These are phyloP conservation scores for Trichophyton rubrum DNA, from an alignment of 2,329 filamentous ascomycete genomes.

Conservation along the genomic window DNA sequence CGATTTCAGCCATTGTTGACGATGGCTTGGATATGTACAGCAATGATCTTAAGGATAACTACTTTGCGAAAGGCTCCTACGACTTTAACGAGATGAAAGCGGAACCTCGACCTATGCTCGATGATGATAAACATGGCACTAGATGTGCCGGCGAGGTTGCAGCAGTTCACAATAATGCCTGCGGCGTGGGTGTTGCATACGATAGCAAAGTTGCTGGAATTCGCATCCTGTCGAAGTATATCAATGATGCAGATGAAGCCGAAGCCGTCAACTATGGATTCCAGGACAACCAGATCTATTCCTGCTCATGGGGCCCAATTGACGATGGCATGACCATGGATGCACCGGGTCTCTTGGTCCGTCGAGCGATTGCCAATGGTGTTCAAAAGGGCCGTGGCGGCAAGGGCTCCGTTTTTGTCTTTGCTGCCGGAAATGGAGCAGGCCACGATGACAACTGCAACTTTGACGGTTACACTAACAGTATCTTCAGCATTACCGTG, in stretches of 20 bases:
- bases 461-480: constrained; percentile 98
- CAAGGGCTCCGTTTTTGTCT: constrained; percentile 85
- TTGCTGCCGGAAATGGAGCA: constrained; percentile 91
- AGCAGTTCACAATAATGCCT: constrained; percentile 82
- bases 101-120: constrained; percentile 68
- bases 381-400: constrained; percentile 76
- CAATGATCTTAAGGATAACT: constrained; percentile 82
- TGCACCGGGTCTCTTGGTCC: constrained; percentile 75
- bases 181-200: constrained; percentile 91
- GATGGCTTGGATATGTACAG: constrained; percentile 95
- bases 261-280: constrained; percentile 84
- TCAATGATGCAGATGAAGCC: constrained; percentile 86
- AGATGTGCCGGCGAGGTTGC: constrained; percentile 89
- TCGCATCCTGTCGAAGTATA: constrained; percentile 80
- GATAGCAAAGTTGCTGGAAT: constrained; percentile 82
- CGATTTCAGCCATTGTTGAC: constrained; percentile 87
- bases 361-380: constrained; percentile 80
- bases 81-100: constrained; percentile 83
- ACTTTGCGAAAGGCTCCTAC: constrained; percentile 82
- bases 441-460: constrained; percentile 88
- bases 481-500: constrained; percentile 96
- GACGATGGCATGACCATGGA: constrained; percentile 94
- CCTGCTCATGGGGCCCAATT: constrained; percentile 94
- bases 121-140: constrained; percentile 82
- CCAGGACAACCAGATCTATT: constrained; percentile 91